phyloP scores from a whole-genome alignment of 805 yeast species.

The Saturnispora hagleri region DNA sequence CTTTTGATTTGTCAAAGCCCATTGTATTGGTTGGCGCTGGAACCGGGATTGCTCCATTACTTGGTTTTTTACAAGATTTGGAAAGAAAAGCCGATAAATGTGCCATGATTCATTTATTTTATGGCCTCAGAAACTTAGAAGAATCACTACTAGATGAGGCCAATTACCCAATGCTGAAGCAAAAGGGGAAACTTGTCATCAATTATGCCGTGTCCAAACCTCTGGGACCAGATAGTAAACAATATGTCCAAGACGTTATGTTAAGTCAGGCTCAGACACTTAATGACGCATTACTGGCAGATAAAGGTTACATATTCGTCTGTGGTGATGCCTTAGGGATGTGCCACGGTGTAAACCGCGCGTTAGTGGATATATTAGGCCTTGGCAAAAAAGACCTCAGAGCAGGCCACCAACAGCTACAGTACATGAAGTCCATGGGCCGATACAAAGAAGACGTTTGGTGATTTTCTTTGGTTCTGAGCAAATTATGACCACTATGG shows the following conservation, averaged over 20 bases:
- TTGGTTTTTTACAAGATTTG: constrained; percentile 77
- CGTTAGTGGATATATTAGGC: constrained; percentile 52
- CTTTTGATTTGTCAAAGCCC: constrained; percentile 67
- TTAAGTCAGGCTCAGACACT: constrained; percentile 38
- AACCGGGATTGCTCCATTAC: constrained; percentile 93
- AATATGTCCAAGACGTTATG: constrained; percentile 78
- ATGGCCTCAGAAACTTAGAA: constrained; percentile 47
- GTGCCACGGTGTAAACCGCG: constrained; percentile 81
- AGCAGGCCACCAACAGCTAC: constrained; percentile 60
- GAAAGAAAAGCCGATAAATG: constrained; percentile 30
- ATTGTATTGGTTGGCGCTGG: constrained; percentile 94
- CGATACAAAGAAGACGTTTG: constrained; percentile 95
- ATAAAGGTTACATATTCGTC: constrained; percentile 78
- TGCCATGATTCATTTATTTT: constrained; percentile 65
- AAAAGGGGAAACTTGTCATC: constrained; percentile 50
- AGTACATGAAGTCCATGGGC: constrained; percentile 67
- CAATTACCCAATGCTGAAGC: constrained; percentile 61
- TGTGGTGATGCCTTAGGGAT: constrained; percentile 91
- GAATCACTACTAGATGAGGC: constrained; percentile 73
- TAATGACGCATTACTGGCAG: constrained; percentile 35
- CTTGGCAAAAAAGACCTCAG: constrained; percentile 43
- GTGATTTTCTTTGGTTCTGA: constrained; percentile 32
- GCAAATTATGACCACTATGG: not conserved
- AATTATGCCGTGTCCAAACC: constrained; percentile 71
- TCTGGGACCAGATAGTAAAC: constrained; percentile 34